Conservation (phyloP, 2,329 filamentous ascomycete species). For the Aspergillus sp. region DNA sequence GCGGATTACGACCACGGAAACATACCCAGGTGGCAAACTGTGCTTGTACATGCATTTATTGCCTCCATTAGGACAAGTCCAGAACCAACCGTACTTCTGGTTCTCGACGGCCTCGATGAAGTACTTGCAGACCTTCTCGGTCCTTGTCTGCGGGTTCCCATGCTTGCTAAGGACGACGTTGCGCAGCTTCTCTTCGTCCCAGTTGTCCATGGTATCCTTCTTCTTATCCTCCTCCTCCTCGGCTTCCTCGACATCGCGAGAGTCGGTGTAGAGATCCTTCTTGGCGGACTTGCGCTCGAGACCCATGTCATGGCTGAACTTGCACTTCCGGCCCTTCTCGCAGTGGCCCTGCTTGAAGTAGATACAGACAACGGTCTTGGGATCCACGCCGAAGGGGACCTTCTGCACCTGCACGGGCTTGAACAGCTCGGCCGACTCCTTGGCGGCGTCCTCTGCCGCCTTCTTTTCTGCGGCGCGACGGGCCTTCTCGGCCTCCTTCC, state of each 20-base stretch:
- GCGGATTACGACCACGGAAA: constrained; percentile 16
- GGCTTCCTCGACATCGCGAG: constrained; percentile 56
- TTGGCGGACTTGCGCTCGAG: constrained; percentile 89
- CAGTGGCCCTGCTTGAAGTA: constrained; percentile 97
- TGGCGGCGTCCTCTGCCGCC: constrained; percentile 75
- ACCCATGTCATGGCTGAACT: constrained; percentile 86
- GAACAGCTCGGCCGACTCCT: constrained; percentile 71
- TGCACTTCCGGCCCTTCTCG: constrained; percentile 96
- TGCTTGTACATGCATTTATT: constrained; percentile 99
- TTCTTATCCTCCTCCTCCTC: constrained; percentile 67
- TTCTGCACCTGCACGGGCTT: constrained; percentile 95
- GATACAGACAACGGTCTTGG: constrained; percentile 91
- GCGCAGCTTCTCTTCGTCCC: constrained; percentile 93
- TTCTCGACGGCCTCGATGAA: constrained; percentile 97
- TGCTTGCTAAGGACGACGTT: constrained; percentile 92
- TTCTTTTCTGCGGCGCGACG: constrained; percentile 77
- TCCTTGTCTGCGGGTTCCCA: constrained; percentile 88
- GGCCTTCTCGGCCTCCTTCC: constrained; percentile 56
- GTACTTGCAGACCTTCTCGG: constrained; percentile 98
- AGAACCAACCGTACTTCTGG: constrained; percentile 99
- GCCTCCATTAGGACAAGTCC: constrained; percentile 91
- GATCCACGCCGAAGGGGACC: constrained; percentile 93
- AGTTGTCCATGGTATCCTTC: constrained; percentile 85
- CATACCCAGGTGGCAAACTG: constrained; percentile 84
- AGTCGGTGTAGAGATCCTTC: constrained; percentile 82